Conservation (phyloP, 2,329 filamentous ascomycete genomes). For the Aspergillus terreus region DNA sequence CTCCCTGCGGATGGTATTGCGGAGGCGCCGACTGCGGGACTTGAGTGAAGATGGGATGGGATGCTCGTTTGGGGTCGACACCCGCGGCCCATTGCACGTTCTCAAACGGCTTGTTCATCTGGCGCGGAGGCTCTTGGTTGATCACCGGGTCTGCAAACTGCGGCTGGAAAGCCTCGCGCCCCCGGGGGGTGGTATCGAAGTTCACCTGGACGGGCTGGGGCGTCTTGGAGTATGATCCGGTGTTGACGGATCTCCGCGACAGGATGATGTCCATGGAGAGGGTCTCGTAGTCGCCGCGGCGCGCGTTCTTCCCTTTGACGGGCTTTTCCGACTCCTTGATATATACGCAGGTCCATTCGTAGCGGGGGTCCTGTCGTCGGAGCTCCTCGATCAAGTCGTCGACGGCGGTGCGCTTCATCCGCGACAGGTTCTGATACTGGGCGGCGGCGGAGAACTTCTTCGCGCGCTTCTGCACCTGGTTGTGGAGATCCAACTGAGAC, state of each 20-base stretch:
- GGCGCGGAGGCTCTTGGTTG: constrained; percentile 5
- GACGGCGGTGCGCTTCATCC: constrained; percentile 30
- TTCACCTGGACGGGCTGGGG: constrained; percentile 15
- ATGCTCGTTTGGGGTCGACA: neutral
- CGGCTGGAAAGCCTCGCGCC: constrained; percentile 6
- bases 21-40: constrained; percentile 10
- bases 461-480: constrained; percentile 27
- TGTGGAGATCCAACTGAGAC: constrained; percentile 27
- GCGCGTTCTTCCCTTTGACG: constrained; percentile 24
- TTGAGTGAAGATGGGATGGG: constrained; percentile 3
- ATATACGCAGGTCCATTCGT: constrained; percentile 38
- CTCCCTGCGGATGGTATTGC: constrained; percentile 10
- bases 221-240: constrained; percentile 12
- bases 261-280: constrained; percentile 34
- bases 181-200: constrained; percentile 9
- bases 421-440: constrained; percentile 28
- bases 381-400: constrained; percentile 33
- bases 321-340: constrained; percentile 27
- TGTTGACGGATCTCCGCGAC: constrained; percentile 22
- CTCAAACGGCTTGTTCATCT: neutral
- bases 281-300: constrained; percentile 27
- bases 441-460: constrained; percentile 24
- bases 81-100: neutral
- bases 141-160: constrained; percentile 3
- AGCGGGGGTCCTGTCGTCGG: constrained; percentile 24